Evolutionary conservation across 768 basidiomycete species (phyloP), one percentile per base, ranked within the genome.

Genomic region (Boletus patriciae): DNA sequence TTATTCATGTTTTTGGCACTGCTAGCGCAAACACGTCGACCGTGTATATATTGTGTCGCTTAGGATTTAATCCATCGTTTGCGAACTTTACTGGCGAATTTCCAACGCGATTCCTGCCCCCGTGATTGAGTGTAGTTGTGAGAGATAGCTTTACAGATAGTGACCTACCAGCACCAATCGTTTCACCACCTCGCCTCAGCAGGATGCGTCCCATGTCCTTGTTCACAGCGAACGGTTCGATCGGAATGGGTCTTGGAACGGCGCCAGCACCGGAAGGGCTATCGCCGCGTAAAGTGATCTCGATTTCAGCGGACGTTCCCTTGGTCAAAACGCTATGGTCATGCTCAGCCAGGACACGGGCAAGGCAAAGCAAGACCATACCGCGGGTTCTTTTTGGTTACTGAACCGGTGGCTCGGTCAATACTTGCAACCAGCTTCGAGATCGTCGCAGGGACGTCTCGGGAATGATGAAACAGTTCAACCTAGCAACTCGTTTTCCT

Each of bases 181-280:
- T 98, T 75, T 98, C 95, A 1, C 97, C 97, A 31, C 85, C 86
- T 52, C 96, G 77, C 43, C 97, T 78, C 55, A 99, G 77, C 60
- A 99, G 68, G 49, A 99, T 82, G 46, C 97, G 77, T 0, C 97
- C 97, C 97, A 98, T 97, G 53, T 95, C 92, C 73, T 98, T 99
- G 74, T 95, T 98, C 8, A 75, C 74, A 1, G 84, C 73, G 62
- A 97, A 96, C 2, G 90, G 81, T 68, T 98, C 97, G 16, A 98
- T 67, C 13, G 97, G 92, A 25, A 98, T 88, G 3, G 86, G 80
- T 9, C 84, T 77, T 16, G 77, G 74, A 34, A 72, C 67, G 0
- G 77, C 59, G 12, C 74, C 65, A 10, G 79, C 69, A 11, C 83
- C 82, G 7, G 81, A 80, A 8, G 81, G 71, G 15, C 80, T 76